Base-by-base conservation (phyloP, 768 basidiomycete genomes). In the Neoboletus magnificus region DNA sequence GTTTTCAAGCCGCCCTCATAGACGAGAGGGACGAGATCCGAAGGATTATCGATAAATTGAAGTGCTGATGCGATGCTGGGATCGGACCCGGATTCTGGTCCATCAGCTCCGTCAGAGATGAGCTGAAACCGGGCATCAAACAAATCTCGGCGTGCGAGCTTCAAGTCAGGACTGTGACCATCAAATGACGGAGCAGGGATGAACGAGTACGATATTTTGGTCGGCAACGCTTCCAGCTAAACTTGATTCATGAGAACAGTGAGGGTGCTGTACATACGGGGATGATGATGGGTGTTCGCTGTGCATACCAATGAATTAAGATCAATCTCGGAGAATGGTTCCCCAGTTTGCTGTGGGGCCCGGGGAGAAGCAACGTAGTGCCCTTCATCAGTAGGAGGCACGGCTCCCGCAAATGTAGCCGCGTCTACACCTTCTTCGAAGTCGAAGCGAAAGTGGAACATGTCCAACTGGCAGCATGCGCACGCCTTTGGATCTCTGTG, bases 1-100 rank as follows among this genome's bases (percentile, higher is more conserved):
- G 94, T 98, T 73, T 98, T 98, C 49, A 98, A 70, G 6, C 96
- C 96, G 22, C 96, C 96, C 73, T 99, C 96, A 62, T 99, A 98
- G 1, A 93, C 79, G 1, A 93, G 87, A 3, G 93, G 89, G 4
- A 98, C 83, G 15, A 99, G 82, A 71, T 98, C 96, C 0, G 93
- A 92, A 0, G 89, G 89, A 1, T 86, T 83, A 59, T 93, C 88
- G 18, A 96, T 75, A 54, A 88, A 91, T 13, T 79, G 76, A 1
- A 88, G 74, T 0, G 79, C 79, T 0, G 74, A 70, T 43, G 66
- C 56, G 22, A 45, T 29, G 39, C 35, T 43, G 23, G 46, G 32
- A 29, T 48, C 41, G 30, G 47, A 32, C 27, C 39, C 53, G 18
- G 60, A 62, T 2, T 62, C 62, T 44, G 73, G 72, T 25, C 68